A percentile compares a stretch with the other conserved stretches of the same genome.
Conservation (phyloP, 176 grass and related monocot genomes). For the Avena insularis region DNA sequence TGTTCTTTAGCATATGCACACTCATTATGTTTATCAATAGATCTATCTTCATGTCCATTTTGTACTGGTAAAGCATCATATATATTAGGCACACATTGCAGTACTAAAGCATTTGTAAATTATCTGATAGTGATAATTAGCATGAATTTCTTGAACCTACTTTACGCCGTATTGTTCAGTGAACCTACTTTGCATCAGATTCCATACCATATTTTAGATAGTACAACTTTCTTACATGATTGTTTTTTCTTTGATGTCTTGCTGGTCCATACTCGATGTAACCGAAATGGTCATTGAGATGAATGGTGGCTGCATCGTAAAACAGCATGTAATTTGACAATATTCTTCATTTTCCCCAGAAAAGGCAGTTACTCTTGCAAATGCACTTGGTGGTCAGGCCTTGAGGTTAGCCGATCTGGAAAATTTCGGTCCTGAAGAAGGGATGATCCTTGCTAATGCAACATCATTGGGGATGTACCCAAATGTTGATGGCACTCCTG, state of each 20-base stretch:
- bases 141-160: background rate
- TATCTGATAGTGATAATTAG: background rate
- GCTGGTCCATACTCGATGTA: conserved; percentile 26
- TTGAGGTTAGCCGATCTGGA: conserved; percentile 81
- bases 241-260: background rate
- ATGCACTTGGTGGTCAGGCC: conserved; percentile 69
- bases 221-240: background rate
- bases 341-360: conserved; percentile 54
- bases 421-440: conserved; percentile 78
- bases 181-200: conserved; percentile 19
- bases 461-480: conserved; percentile 97
- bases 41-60: conserved; percentile 20
- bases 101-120: background rate
- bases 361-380: conserved; percentile 81
- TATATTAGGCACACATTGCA: background rate
- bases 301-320: background rate
- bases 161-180: background rate
- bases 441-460: conserved; percentile 97
- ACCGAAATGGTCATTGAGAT: background rate
- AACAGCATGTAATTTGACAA: conserved; percentile 33
- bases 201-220: conserved; percentile 10
- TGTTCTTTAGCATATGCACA: conserved; percentile 28
- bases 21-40: background rate
- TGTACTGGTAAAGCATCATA: conserved; percentile 12
- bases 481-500: conserved; percentile 86